Evolutionary conservation across 2,329 filamentous ascomycete species (phyloP).

Genomic region (Exophiala dermatitidis): DNA sequence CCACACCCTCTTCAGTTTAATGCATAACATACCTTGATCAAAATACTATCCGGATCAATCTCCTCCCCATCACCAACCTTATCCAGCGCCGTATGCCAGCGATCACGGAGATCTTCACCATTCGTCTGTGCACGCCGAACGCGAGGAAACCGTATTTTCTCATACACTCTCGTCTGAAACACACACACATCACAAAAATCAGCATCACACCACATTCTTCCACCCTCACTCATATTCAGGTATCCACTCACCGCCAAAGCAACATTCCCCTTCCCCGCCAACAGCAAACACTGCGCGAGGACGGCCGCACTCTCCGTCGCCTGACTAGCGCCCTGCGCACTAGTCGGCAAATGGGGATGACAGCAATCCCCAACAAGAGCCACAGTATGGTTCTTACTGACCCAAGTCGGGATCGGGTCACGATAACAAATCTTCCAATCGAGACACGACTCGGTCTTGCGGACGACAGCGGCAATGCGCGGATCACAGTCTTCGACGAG

Average conservation of each 20-base stretch:
- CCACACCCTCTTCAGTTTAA: too few species aligned
- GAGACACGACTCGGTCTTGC: constrained; percentile 31
- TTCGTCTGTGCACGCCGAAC: constrained; percentile 45
- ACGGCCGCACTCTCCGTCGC: constrained; percentile 40
- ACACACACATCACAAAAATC: too few species aligned
- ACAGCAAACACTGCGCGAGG: constrained; percentile 25
- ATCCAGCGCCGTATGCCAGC: constrained; percentile 45
- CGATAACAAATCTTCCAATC: constrained; percentile 33
- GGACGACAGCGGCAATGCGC: constrained; percentile 42
- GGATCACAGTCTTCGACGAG: constrained; percentile 49
- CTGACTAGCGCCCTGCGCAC: constrained; percentile 40
- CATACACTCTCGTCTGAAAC: constrained; percentile 35
- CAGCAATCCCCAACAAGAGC: constrained; percentile 36
- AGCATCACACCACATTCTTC: too few species aligned
- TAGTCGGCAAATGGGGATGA: constrained; percentile 38
- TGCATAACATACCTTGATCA: constrained; percentile 33
- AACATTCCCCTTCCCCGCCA: constrained; percentile 19
- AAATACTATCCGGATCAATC: constrained; percentile 42
- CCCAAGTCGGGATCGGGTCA: constrained; percentile 27
- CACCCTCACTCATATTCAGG: too few species aligned
- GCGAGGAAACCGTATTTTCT: constrained; percentile 30
- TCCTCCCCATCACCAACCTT: constrained; percentile 43
- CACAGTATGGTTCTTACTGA: constrained; percentile 26
- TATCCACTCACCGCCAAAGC: constrained; percentile 9
- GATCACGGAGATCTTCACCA: constrained; percentile 42